phyloP scores from a whole-genome alignment of 106 monocot genomes.

The Apostasia shenzhenica region DNA sequence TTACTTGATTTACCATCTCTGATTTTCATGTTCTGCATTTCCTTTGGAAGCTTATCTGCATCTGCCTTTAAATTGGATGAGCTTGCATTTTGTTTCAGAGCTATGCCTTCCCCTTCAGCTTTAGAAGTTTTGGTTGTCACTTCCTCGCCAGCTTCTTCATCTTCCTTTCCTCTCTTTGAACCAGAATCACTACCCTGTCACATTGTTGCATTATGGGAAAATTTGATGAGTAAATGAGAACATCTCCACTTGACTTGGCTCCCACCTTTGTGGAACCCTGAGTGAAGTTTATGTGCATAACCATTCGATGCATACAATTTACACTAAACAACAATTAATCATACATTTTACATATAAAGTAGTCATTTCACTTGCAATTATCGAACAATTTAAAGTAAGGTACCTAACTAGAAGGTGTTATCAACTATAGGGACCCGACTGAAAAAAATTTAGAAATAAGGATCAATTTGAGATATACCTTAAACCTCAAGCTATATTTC shows the following conservation, averaged over 20 bases:
- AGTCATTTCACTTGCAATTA: not conserved
- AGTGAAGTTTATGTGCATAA: not conserved
- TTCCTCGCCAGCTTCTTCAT: constrained; percentile 19
- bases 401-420: not conserved
- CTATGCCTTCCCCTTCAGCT: constrained; percentile 11
- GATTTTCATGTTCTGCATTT: constrained; percentile 29
- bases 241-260: not conserved
- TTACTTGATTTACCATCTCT: constrained; percentile 17
- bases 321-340: not conserved
- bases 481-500: too few species aligned
- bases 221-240: not conserved
- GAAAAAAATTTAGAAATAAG: too few species aligned
- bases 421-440: not conserved
- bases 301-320: not conserved
- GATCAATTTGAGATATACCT: too few species aligned
- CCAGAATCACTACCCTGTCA: constrained; percentile 20
- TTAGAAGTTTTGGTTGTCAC: constrained; percentile 3
- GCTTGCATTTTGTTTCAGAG: constrained; percentile 9
- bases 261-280: not conserved
- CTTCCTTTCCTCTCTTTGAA: constrained; percentile 24
- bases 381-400: not conserved
- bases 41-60: constrained; percentile 29
- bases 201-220: not conserved
- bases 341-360: not conserved
- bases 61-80: constrained; percentile 12